phyloP scores from a whole-genome alignment of 208 protist genomes.

The Entamoeba nuttalli region DNA sequence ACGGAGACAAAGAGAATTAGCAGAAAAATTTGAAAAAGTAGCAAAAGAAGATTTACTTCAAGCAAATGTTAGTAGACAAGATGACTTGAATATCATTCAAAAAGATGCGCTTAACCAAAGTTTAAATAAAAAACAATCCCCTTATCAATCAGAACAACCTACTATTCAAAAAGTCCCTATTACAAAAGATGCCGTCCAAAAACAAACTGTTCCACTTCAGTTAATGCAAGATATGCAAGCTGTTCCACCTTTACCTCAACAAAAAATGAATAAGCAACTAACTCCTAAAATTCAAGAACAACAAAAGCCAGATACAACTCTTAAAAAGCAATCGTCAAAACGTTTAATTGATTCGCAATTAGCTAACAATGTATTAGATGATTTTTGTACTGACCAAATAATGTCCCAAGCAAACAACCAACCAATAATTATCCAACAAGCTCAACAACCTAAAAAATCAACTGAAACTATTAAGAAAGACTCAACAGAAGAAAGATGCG shows the following conservation, averaged over 20 bases:
- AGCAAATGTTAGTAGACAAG: background rate
- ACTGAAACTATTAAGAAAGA: too few species aligned
- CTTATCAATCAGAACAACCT: background rate
- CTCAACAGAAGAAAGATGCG: too few species aligned
- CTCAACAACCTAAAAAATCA: too few species aligned
- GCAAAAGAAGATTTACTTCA: background rate
- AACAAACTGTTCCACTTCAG: background rate
- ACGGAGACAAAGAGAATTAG: background rate
- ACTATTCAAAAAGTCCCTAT: background rate
- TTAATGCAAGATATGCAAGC: background rate
- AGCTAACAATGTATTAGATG: background rate
- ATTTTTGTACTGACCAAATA: background rate
- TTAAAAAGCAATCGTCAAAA: background rate
- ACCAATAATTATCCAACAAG: too few species aligned
- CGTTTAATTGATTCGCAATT: background rate
- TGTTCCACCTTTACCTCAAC: background rate
- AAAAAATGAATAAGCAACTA: background rate
- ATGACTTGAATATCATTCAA: background rate
- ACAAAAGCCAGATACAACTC: too few species aligned
- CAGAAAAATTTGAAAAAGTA: background rate
- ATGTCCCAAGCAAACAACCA: background rate
- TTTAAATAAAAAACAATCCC: too few species aligned
- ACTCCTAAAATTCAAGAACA: too few species aligned
- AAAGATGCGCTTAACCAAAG: too few species aligned
- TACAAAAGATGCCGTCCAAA: background rate